Evolutionary conservation across 179 eudicot genomes (phyloP).

Genomic region (Monotropa hypopitys): DNA sequence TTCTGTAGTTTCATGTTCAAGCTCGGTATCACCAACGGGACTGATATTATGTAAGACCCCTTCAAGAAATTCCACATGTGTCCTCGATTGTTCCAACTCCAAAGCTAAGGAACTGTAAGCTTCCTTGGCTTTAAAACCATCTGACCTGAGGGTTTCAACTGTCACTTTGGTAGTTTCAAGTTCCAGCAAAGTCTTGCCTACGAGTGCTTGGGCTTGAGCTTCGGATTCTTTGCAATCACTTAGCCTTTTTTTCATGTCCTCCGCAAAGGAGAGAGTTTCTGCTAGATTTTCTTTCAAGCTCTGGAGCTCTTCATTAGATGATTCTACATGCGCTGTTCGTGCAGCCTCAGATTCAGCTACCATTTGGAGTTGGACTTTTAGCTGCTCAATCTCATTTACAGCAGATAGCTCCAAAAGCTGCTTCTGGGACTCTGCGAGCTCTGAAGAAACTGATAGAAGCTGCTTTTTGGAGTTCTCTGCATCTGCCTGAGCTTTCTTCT

Average conservation of each 20-base stretch:
- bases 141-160: conserved; percentile 42
- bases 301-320: conserved; percentile 36
- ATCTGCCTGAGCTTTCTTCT: conserved; percentile 48
- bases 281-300: conserved; percentile 42
- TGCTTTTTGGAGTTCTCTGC: conserved; percentile 49
- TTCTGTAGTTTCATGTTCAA: conserved; percentile 10
- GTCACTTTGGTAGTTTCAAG: conserved; percentile 59
- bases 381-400: conserved; percentile 32
- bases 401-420: conserved; percentile 29
- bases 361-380: conserved; percentile 40
- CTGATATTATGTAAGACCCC: conserved; percentile 34
- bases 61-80: conserved; percentile 48
- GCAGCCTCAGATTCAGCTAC: conserved; percentile 32
- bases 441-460: conserved; percentile 41
- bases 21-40: conserved; percentile 6
- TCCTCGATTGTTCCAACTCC: conserved; percentile 58
- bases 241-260: conserved; percentile 55
- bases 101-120: conserved; percentile 26
- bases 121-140: conserved; percentile 31
- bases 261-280: conserved; percentile 36
- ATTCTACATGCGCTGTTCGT: conserved; percentile 25
- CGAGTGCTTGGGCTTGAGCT: conserved; percentile 42
- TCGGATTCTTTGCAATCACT: conserved; percentile 44
- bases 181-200: conserved; percentile 46
- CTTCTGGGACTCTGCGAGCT: conserved; percentile 52